Evolutionary conservation across 2,329 filamentous ascomycete genomes (phyloP).

Genomic region (Chrysoporthe cubensis): DNA sequence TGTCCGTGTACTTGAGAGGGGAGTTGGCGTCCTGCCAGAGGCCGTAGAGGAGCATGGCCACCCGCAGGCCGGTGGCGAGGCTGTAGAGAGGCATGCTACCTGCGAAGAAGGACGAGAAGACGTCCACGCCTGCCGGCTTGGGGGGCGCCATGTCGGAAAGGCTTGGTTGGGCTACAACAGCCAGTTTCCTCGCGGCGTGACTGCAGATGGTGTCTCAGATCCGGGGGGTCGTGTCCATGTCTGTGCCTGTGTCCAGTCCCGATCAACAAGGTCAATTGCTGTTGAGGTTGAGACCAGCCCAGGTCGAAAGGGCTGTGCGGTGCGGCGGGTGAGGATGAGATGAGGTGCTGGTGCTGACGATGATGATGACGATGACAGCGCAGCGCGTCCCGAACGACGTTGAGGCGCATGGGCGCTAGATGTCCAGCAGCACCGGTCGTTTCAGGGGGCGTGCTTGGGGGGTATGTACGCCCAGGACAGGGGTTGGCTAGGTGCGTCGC

Average conservation of each 20-base stretch:
- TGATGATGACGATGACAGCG: constrained; percentile 7
- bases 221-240: not conserved
- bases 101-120: constrained; percentile 40
- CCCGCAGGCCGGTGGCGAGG: constrained; percentile 67
- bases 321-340: not conserved
- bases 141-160: constrained; percentile 8
- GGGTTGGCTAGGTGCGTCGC: not conserved
- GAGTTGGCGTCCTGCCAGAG: constrained; percentile 91
- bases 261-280: not conserved
- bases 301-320: not conserved
- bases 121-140: not conserved
- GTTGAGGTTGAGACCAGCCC: not conserved
- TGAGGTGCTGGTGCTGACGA: not conserved
- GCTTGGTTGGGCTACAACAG: not conserved
- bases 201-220: not conserved
- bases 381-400: not conserved
- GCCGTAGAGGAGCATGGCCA: constrained; percentile 80
- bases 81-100: constrained; percentile 56
- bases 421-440: constrained; percentile 4
- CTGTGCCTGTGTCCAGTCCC: not conserved
- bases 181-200: too few species aligned
- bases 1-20: constrained; percentile 96
- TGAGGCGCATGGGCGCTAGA: not conserved
- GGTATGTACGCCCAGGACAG: not conserved
- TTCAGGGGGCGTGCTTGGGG: not conserved